A percentile compares a stretch with the other conserved stretches of the same genome.
Conservation (phyloP, 78 protist species). For the Dictyostelium discoideum region dicty_2.7 NC_007088.5:5746001-5746500, state of each 20-base stretch:
- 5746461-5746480: constrained; percentile 57
- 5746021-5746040: constrained; percentile 27
- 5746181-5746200: constrained; percentile 62
- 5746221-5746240: constrained; percentile 1
- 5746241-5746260: constrained; percentile 8
- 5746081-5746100: not conserved
- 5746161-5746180: constrained; percentile 83
- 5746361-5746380: not conserved
- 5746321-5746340: constrained; percentile 75
- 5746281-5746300: constrained; percentile 83
- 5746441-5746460: constrained; percentile 2
- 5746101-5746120: not conserved
- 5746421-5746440: not conserved
- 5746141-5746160: constrained; percentile 60
- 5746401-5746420: not conserved
- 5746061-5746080: constrained; percentile 7
- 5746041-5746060: not conserved
- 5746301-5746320: constrained; percentile 73
- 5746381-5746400: not conserved
- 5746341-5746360: constrained; percentile 28
- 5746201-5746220: constrained; percentile 15
- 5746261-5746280: constrained; percentile 31
- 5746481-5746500: constrained; percentile 59
- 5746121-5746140: not conserved
- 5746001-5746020: constrained; percentile 14